A percentile compares a stretch with the other conserved stretches of the same genome.
Evolutionary conservation across 352 stramenopile species (phyloP).

Genomic region (Plasmopara viticola): DNA sequence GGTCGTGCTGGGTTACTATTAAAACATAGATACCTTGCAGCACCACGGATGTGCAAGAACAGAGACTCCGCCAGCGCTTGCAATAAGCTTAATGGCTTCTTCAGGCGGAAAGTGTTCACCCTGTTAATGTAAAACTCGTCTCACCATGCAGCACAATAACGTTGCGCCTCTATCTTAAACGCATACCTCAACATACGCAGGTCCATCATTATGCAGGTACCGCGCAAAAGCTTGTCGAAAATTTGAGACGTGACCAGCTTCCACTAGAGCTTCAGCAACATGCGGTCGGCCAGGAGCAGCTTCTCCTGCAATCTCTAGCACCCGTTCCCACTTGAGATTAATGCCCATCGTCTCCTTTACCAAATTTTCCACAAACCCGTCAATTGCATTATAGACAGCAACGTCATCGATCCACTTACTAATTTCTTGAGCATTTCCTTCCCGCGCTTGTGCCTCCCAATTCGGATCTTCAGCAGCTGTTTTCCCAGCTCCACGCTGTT

Average conservation of each 20-base stretch:
- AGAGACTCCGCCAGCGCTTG: conserved; percentile 67
- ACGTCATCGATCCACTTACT: conserved; percentile 23
- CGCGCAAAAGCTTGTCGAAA: conserved; percentile 77
- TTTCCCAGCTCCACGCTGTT: conserved; percentile 65
- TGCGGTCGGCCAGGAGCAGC: conserved; percentile 73
- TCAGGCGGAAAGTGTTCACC: conserved; percentile 79
- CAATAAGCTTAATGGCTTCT: conserved; percentile 82
- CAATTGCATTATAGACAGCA: not conserved
- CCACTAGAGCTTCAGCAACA: conserved; percentile 72
- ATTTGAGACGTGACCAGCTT: conserved; percentile 63
- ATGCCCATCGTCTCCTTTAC: conserved; percentile 75
- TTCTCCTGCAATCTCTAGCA: conserved; percentile 78
- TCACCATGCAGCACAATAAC: not conserved
- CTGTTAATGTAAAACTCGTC: conserved; percentile 13
- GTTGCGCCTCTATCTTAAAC: not conserved
- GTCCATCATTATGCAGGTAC: conserved; percentile 78
- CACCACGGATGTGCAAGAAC: conserved; percentile 84
- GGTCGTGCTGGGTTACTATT: no score
- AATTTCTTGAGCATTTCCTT: conserved; percentile 81
- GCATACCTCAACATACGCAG: conserved; percentile 77
- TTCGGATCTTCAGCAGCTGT: conserved; percentile 76
- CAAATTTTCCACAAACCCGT: not conserved
- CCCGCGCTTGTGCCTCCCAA: conserved; percentile 68
- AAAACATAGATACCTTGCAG: conserved; percentile 45
- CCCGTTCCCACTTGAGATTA: conserved; percentile 70